phyloP scores from a whole-genome alignment of 495 filamentous ascomycete species.

The Penicillium psychrofluorescens region DNA sequence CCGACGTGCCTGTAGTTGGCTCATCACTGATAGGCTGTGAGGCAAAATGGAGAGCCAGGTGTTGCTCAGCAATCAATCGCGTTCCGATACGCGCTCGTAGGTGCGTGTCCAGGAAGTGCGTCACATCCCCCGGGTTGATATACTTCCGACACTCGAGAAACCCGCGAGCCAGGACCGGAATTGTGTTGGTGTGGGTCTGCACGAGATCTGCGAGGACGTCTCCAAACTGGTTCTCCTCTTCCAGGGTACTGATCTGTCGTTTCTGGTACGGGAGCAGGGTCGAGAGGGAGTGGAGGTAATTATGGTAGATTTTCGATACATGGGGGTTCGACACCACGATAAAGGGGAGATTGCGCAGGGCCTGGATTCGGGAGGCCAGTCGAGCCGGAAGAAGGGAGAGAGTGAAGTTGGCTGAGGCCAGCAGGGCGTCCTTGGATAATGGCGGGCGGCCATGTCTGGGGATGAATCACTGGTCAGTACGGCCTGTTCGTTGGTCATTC shows the following conservation, averaged over 20 bases:
- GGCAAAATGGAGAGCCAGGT: slow-evolving; percentile 86
- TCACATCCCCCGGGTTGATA: slow-evolving; percentile 72
- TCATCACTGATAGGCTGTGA: slow-evolving; percentile 59
- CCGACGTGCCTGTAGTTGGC: background rate
- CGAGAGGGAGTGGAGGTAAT: slow-evolving; percentile 86
- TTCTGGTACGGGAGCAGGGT: slow-evolving; percentile 80
- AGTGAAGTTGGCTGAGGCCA: slow-evolving; percentile 89
- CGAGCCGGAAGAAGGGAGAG: slow-evolving; percentile 86
- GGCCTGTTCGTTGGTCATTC: background rate
- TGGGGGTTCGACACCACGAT: slow-evolving; percentile 96
- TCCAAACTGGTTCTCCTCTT: slow-evolving; percentile 86
- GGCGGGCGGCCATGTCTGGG: slow-evolving; percentile 83
- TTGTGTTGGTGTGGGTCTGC: slow-evolving; percentile 87
- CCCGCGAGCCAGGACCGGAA: slow-evolving; percentile 82
- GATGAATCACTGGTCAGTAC: background rate
- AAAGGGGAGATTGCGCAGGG: slow-evolving; percentile 85
- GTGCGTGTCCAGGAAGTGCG: slow-evolving; percentile 87
- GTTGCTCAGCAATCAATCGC: slow-evolving; percentile 89
- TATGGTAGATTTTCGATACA: slow-evolving; percentile 85
- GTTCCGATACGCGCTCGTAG: slow-evolving; percentile 91
- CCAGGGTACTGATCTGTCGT: slow-evolving; percentile 67
- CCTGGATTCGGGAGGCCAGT: slow-evolving; percentile 90
- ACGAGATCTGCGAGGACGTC: slow-evolving; percentile 89
- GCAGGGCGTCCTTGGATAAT: slow-evolving; percentile 67
- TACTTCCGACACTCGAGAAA: slow-evolving; percentile 90